Base-by-base conservation (phyloP, 768 basidiomycete species). In the Chiua virens region DNA sequence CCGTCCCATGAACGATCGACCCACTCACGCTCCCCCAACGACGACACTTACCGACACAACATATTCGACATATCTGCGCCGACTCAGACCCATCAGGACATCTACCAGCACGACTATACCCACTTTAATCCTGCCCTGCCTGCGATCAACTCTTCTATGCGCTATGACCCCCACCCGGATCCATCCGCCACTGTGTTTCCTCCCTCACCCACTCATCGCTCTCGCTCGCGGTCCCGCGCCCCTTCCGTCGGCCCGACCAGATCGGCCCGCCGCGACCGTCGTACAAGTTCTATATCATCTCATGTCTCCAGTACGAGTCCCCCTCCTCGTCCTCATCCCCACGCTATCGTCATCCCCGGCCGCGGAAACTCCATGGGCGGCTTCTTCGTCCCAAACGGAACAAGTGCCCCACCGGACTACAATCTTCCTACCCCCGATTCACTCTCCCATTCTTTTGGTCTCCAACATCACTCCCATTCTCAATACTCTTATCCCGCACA, bases 281-380 rank as follows among this genome's bases (percentile, higher is more conserved):
- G 86, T 49, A 80, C 80, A 50, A 82, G 79, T 51, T 81, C 80
- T 54, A 73, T 88, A 41, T 80, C 79, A 53, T 78, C 81, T 13
- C 66, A 81, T 75, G 40, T 78, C 66, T 52, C 85, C 77, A 45
- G 83, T 80, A 36, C 69, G 30, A 74, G 74, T 21, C 76, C 76
- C n/a, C 75, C 77, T 10, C 73, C 73, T 42, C 66, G 67, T 4
- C 65, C 67, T 13, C 73, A 80, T 20, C 83, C 85, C 0, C 83
- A 85, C 56, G 85, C 85, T 10, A 89, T 90, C 63, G 72, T 87
- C 44, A 89, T 89, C 58, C 88, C 85, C 8, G 69, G 75, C 18
- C 66, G 72, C 20, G 62, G 59, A 42, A 57, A 60, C 59, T 5
- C 62, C 42, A 68, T 69, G 64, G 60, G 64, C 1, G 61, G 60